Conservation (phyloP, 1,284 basidiomycete genomes). For the Boletus putidus region DNA sequence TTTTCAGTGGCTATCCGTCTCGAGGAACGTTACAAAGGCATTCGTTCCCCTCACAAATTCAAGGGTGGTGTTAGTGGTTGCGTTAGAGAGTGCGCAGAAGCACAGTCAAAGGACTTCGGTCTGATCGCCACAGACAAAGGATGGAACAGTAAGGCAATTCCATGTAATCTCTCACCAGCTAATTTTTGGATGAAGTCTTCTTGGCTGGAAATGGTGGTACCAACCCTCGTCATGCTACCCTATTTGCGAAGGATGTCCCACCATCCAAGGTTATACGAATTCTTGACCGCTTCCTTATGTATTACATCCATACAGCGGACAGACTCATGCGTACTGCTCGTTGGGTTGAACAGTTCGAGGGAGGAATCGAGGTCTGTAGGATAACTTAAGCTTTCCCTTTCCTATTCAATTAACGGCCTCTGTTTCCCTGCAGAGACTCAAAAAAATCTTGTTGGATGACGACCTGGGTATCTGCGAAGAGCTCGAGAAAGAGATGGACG, state of each 20-base stretch:
- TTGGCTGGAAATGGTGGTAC: constrained; percentile 76
- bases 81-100: constrained; percentile 74
- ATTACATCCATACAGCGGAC: constrained; percentile 75
- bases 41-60: constrained; percentile 73
- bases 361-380: constrained; percentile 57
- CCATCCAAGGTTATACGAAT: constrained; percentile 63
- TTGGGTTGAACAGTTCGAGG: constrained; percentile 74
- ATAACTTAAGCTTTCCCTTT: background rate
- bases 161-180: background rate
- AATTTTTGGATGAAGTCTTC: constrained; percentile 48
- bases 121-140: constrained; percentile 78
- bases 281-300: constrained; percentile 70
- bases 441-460: constrained; percentile 70
- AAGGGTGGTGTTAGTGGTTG: constrained; percentile 82
- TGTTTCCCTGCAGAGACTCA: constrained; percentile 48
- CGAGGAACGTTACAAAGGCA: constrained; percentile 73
- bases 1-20: constrained; percentile 60
- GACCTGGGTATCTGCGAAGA: constrained; percentile 74
- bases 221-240: constrained; percentile 57
- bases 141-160: constrained; percentile 57
- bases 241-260: constrained; percentile 57
- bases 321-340: constrained; percentile 68
- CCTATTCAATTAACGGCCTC: background rate
- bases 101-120: constrained; percentile 76
- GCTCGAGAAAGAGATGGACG: constrained; percentile 70